Conservation (phyloP, 2,329 filamentous ascomycete genomes). For the Stachybotrys echinatus region DNA sequence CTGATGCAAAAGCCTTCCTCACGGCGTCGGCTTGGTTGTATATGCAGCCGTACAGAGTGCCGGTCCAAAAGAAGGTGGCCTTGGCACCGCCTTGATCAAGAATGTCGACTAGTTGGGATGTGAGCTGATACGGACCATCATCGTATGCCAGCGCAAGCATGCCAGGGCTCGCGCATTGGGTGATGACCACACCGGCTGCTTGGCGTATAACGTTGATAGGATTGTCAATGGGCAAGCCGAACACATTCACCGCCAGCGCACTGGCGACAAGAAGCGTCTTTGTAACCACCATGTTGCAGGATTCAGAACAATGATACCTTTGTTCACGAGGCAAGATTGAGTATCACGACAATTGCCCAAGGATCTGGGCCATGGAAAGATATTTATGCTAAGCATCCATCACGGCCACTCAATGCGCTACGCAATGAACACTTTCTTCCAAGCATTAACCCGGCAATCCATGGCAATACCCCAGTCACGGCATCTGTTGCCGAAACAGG, state of each 20-base stretch:
- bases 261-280: conserved; percentile 5
- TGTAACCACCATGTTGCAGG: neutral
- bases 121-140: conserved; percentile 47
- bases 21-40: conserved; percentile 47
- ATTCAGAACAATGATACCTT: neutral
- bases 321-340: too few species aligned
- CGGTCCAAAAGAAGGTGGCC: conserved; percentile 50
- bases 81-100: conserved; percentile 42
- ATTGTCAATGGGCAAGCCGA: conserved; percentile 21
- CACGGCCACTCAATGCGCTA: too few species aligned
- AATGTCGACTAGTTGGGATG: conserved; percentile 42
- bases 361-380: too few species aligned
- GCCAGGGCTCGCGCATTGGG: conserved; percentile 36
- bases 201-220: conserved; percentile 36
- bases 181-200: conserved; percentile 36
- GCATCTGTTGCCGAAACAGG: too few species aligned
- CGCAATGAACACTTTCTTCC: too few species aligned
- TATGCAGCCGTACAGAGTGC: conserved; percentile 45
- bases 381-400: too few species aligned
- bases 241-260: conserved; percentile 18
- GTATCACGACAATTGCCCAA: too few species aligned
- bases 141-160: conserved; percentile 48
- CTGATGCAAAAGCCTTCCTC: conserved; percentile 43
- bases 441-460: too few species aligned
- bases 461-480: too few species aligned